Evolutionary conservation across 2,329 filamentous ascomycete genomes (phyloP), one percentile per base, ranked within the genome.

Genomic region (Diplodia intermedia): DNA sequence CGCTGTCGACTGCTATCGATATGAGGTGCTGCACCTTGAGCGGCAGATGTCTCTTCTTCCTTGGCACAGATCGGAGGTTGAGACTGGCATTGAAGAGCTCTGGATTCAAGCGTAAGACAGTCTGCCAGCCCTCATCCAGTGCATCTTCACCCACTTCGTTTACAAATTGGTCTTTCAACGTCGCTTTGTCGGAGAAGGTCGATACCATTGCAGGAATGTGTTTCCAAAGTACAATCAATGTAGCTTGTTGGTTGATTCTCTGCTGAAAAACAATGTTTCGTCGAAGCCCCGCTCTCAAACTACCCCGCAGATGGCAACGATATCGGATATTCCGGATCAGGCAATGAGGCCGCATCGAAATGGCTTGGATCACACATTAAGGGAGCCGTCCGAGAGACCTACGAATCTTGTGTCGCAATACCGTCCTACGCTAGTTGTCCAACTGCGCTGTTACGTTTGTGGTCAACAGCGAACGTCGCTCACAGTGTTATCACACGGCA

Each of bases 21-120:
- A 83, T 73, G n/a, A 84, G 73, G 26, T 76, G 71, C 70, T 83
- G 82, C 66, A 79, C 74, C 69, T 83, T 84, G 55, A 74, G 75
- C 1, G 76, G 70, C 8, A 84, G 77, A 68, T 80, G 75, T 23
- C 71, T 63, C 60, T 77, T 76, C 40, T 71, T 69, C 38, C 74
- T 72, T 3, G 78, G 76, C 6, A 77, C 73, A 56, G 66, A 65
- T 38, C 73, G 72, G 12, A 78, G 69, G 31, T 73, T 71, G 2
- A 76, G 33, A n/a, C 68, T 71, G 2, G 76, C 74, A 14, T 73
- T 69, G 69, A 78, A 77, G 73, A 77, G 76, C 26, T 73, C 71
- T 3, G 75, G 76, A 12, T 70, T 72, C 54, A 76, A 71, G 4
- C 65, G 69, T 15, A 77, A 73, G 47, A 77, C 70, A 6, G 72